Conservation (phyloP, 495 filamentous ascomycete genomes). For the Talaromyces borbonicus region DNA sequence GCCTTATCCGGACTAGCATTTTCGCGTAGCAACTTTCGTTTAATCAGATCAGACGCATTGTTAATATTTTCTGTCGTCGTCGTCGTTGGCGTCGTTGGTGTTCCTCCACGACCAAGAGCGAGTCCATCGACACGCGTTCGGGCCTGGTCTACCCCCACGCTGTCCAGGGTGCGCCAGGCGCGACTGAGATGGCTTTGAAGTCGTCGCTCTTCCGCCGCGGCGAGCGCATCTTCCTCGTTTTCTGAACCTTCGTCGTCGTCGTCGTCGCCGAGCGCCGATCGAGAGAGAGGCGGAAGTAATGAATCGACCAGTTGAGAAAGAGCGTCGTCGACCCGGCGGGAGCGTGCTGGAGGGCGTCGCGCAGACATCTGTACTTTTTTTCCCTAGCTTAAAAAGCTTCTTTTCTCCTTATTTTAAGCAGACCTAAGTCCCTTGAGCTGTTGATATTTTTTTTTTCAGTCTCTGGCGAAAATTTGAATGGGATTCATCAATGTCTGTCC, state of each 20-base stretch:
- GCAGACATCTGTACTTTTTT: conserved; percentile 22
- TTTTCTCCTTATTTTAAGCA: no score
- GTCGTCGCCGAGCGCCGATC: conserved; percentile 23
- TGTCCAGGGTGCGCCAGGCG: conserved; percentile 34
- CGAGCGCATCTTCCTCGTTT: conserved; percentile 35
- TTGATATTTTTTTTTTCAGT: no score
- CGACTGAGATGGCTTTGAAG: conserved; percentile 32
- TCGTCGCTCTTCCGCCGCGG: conserved; percentile 33
- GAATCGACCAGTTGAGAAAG: conserved; percentile 45
- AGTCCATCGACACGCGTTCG: conserved; percentile 10
- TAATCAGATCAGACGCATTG: conserved; percentile 85
- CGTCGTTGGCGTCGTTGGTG: no score
- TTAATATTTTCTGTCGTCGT: conserved; percentile 55
- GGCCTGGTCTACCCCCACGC: conserved; percentile 7
- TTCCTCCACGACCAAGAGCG: conserved; percentile 27
- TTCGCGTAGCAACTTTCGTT: conserved; percentile 66
- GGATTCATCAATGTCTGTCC: no score
- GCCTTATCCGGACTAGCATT: conserved; percentile 74
- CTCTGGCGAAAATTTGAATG: no score
- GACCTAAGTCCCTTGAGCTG: no score
- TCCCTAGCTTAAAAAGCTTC: no score
- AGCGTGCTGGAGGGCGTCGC: conserved; percentile 23
- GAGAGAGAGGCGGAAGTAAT: conserved; percentile 31
- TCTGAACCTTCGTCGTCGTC: conserved; percentile 25
- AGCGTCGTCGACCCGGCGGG: conserved; percentile 45